These are phyloP conservation scores for Somion occarium DNA, from an alignment of 1,284 basidiomycete species.

Conservation along the genomic window DNA sequence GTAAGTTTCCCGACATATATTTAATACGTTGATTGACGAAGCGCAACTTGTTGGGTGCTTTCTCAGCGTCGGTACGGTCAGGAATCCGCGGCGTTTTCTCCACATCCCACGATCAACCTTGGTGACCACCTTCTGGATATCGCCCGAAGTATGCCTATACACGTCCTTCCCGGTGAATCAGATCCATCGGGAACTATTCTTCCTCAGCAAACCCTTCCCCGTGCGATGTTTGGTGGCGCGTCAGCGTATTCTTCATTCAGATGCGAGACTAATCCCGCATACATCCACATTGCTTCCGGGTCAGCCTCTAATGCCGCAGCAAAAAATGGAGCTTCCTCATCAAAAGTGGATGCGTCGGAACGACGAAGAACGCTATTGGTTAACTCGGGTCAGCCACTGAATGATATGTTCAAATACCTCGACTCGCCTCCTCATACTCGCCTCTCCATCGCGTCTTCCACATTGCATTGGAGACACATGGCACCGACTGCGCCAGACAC, in stretches of 20 bases:
- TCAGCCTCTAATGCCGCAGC: constrained; percentile 16
- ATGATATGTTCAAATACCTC: constrained; percentile 95
- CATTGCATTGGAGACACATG: constrained; percentile 91
- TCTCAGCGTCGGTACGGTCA: constrained; percentile 56
- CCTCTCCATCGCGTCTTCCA: constrained; percentile 72
- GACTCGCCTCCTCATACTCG: constrained; percentile 61
- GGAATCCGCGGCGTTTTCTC: constrained; percentile 59
- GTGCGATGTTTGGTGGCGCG: constrained; percentile 82
- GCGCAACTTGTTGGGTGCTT: neutral
- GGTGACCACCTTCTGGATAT: constrained; percentile 73
- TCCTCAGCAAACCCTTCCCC: constrained; percentile 92
- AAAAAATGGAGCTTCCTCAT: constrained; percentile 14
- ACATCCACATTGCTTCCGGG: constrained; percentile 55
- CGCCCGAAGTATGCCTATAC: constrained; percentile 68
- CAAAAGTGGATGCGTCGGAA: constrained; percentile 14
- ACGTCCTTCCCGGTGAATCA: constrained; percentile 79
- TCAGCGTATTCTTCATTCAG: constrained; percentile 61
- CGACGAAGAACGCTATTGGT: constrained; percentile 60
- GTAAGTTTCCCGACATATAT: constrained; percentile 33
- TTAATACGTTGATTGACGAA: neutral
- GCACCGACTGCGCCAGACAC: constrained; percentile 99
- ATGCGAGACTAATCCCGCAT: constrained; percentile 89
- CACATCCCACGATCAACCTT: constrained; percentile 71
- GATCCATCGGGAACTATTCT: constrained; percentile 89
- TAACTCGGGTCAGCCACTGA: constrained; percentile 88